Evolutionary conservation across 108 stramenopile genomes (phyloP), one percentile per base, ranked within the genome.

Genomic region (Cyclotella choctawhatcheeana): DNA sequence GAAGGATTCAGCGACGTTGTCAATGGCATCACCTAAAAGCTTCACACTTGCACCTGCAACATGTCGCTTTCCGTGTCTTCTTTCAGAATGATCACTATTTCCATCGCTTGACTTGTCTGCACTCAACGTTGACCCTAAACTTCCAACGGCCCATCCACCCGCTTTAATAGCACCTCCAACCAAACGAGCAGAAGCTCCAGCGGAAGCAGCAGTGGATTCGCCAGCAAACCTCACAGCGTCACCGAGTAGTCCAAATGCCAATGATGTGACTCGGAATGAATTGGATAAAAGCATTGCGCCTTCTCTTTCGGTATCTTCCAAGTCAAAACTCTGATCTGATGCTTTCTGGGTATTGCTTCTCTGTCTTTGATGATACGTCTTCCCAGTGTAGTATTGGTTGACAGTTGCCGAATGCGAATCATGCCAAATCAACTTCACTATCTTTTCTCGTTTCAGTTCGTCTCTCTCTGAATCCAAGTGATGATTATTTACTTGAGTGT

Each of bases 161-260:
- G 71, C 45, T 33, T 65, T 71, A 1, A 84, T 63, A 2, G 61
- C 79, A 5, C 73, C 73, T 44, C 83, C 83, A n/a, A 64, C 70
- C n/a, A 84, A 63, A 35, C 77, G 64, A 6, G 77, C 71, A 16
- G 79, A 40, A 6, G 72, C 76, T 17, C 83, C 83, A 31, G 73
- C 69, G 25, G 65, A 29, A 26, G 72, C 83, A n/a, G 79, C 83
- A 14, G 83, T 73, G 2, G 79, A 76, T 44, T 84, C 83, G 22
- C 83, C 83, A 3, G 71, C 55, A 30, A 84, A 74, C 22, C 83
- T 58, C 6, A 84, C 74, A 1, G 69, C 71, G 34, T 80, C 74
- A 3, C 79, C 83, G 5, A 81, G 40, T n/a, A 81, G 37, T 5
- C 83, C 83, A 35, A 84, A 62, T 13, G 79, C 62, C 2, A 72